Evolutionary conservation across 108 stramenopile species (phyloP).

Genomic region (Chaetoceros muelleri): DNA sequence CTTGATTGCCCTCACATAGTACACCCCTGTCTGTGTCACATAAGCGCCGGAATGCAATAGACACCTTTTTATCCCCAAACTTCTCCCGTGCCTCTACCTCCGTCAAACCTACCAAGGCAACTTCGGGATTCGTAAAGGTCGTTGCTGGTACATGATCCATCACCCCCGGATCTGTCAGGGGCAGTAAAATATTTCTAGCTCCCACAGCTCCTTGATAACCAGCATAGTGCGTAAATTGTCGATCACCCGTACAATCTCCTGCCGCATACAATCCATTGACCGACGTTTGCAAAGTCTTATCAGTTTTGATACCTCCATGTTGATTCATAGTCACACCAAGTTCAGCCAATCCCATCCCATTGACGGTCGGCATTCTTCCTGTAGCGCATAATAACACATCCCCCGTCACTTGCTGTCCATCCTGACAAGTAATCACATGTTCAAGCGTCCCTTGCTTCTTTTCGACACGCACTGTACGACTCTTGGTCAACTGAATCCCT

Average conservation of each 20-base stretch:
- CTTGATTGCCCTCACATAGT: constrained; percentile 26
- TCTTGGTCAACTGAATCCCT: constrained; percentile 18
- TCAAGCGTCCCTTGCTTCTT: constrained; percentile 9
- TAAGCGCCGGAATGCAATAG: constrained; percentile 37
- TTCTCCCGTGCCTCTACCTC: constrained; percentile 51
- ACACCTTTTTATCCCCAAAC: constrained; percentile 47
- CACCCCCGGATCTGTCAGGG: constrained; percentile 38
- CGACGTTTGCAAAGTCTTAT: constrained; percentile 52
- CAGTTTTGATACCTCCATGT: constrained; percentile 50
- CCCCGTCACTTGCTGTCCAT: constrained; percentile 20
- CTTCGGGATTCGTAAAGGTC: constrained; percentile 79
- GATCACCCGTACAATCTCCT: constrained; percentile 74
- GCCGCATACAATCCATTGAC: constrained; percentile 59
- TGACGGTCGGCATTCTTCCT: constrained; percentile 64
- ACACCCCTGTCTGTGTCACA: constrained; percentile 33
- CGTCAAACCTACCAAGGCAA: constrained; percentile 64
- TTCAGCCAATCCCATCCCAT: constrained; percentile 50
- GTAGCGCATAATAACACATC: constrained; percentile 66
- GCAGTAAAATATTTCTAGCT: constrained; percentile 76
- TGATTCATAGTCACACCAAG: constrained; percentile 47
- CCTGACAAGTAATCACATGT: constrained; percentile 7
- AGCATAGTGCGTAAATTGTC: constrained; percentile 78
- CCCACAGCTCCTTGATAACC: constrained; percentile 82
- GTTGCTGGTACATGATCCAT: constrained; percentile 51
- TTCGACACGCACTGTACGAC: constrained; percentile 7